Evolutionary conservation across 768 basidiomycete species (phyloP), one percentile per base, ranked within the genome.

Genomic region (Mycena polygramma): DNA sequence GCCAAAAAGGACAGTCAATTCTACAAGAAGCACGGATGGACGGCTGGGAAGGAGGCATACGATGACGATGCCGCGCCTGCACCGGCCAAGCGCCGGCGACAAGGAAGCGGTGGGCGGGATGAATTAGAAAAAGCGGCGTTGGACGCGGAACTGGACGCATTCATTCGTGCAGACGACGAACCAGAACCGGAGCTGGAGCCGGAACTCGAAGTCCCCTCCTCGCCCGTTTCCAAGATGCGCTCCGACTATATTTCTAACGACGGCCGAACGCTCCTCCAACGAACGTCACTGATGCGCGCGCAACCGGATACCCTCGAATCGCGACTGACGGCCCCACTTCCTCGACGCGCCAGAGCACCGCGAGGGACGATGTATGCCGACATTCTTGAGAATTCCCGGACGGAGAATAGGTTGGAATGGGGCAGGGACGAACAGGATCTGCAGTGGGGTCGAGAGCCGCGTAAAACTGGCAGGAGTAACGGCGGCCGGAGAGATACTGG

Each of bases 1-100:
- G 92, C 94, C 5, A 89, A 87, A 77, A 83, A 82, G 65, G 86
- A 91, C 71, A 95, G 94, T 76, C 81, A 91, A 73, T 96, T 95
- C 73, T 96, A 96, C 80, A 89, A 80, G 79, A 92, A 89, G 75
- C 92, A 95, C 67, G 94, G 94, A 20, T 75, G 75, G 63, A 77
- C 77, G 37, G 91, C 91, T 4, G 93, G 93, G 65, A 94, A 90
- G 76, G 89, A 90, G 66, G 74, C 80, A 8, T 84, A 85, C 60
- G 76, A 81, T 30, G 83, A 75, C 46, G 66, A 39, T 3, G 4
- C 43, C 35, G 68, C 45, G 30, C 66, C 77, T 36, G 79, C 82
- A 3, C 81, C 80, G 35, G 69, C 75, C 62, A 84, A 84, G 72
- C 71, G 83, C 68, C 75, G 83, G 72, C 70, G 83, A 73, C 64